Base-by-base conservation (phyloP, 2,329 filamentous ascomycete species). In the Colletotrichum neosansevieriae region DNA sequence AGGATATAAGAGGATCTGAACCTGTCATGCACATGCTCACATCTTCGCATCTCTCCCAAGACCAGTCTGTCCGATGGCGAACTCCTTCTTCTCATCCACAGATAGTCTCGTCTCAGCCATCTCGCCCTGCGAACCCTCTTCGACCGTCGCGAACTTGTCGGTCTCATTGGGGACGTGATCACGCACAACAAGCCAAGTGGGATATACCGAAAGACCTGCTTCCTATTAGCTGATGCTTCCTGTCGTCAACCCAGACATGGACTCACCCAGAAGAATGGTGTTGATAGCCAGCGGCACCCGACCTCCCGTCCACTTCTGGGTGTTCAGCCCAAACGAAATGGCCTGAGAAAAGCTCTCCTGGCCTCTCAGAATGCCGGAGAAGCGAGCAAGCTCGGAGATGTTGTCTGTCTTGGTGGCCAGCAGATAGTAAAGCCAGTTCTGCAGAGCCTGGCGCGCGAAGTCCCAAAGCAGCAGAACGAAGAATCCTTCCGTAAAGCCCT, bases 361-460 rank as follows among this genome's bases (percentile, higher is more conserved):
- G 1, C 80, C 80, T 36, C 80, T 69, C 19, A 82, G 70, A 32
- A 82, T 78, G 5, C 80, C 80, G 2, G 79, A 78, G 51, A 80
- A 78, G 0, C 80, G 76, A 3, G 78, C 79, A 13, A 86, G 74
- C 70, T 88, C 85, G 0, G 84, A 85, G 65, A 87, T 86, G 57
- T 87, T 86, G 59, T 87, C 83, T 0, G 85, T 87, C 77, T 83
- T 87, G 5, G 82, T 86, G 0, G 85, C 83, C 2, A 88, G 76
- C 17, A 88, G 76, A 71, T 87, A 88, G 70, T 88, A 88, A 1
- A 88, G 77, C 83, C 84, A 87, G 61, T 86, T 88, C 73, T 88
- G 85, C 19, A 86, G 73, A 0, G 83, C 78, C 72, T 88, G 85
- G 2, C 84, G 78, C 2, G 84, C 77, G 70, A 87, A 86, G 7